Percentiles rank a stretch among this genome's conserved stretches.
These are phyloP conservation scores for Penicillium ochrochloron DNA, from an alignment of 495 filamentous ascomycete genomes.

Conservation along the genomic window DNA sequence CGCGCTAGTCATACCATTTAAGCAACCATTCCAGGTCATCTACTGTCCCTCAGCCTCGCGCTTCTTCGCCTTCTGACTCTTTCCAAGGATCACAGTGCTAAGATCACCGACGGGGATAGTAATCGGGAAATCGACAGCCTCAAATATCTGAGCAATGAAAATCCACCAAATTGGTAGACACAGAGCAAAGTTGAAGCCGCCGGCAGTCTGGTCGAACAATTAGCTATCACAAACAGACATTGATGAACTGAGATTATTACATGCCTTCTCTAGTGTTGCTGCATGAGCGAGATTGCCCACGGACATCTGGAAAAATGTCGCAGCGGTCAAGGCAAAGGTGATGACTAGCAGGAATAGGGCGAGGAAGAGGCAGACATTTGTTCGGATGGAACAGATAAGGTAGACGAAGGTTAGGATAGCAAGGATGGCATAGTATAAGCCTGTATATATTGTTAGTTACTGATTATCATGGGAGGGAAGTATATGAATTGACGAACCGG, in stretches of 20 bases:
- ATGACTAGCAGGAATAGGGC: constrained; percentile 67
- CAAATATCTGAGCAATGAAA: constrained; percentile 65
- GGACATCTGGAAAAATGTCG: constrained; percentile 57
- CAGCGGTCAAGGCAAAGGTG: constrained; percentile 61
- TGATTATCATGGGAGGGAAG: background rate
- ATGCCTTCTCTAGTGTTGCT: constrained; percentile 39
- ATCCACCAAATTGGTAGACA: constrained; percentile 67
- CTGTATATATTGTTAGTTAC: constrained; percentile 7
- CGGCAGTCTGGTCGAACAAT: constrained; percentile 29
- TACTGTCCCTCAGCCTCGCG: constrained; percentile 14
- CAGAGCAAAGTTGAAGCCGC: constrained; percentile 58
- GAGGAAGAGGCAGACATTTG: constrained; percentile 68
- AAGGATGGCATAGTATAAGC: constrained; percentile 38
- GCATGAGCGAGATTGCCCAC: constrained; percentile 45
- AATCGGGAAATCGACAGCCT: constrained; percentile 47
- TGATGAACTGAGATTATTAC: constrained; percentile 1
- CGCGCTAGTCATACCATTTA: background rate
- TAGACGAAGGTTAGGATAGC: constrained; percentile 66
- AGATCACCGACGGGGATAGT: constrained; percentile 43
- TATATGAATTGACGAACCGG: constrained; percentile 50
- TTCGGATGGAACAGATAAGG: constrained; percentile 70
- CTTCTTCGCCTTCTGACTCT: constrained; percentile 31
- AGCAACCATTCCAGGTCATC: background rate
- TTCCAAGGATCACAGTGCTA: constrained; percentile 37
- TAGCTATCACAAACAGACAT: background rate